Conservation (phyloP, 2,329 filamentous ascomycete genomes). For the Aspergillus melleus region DNA sequence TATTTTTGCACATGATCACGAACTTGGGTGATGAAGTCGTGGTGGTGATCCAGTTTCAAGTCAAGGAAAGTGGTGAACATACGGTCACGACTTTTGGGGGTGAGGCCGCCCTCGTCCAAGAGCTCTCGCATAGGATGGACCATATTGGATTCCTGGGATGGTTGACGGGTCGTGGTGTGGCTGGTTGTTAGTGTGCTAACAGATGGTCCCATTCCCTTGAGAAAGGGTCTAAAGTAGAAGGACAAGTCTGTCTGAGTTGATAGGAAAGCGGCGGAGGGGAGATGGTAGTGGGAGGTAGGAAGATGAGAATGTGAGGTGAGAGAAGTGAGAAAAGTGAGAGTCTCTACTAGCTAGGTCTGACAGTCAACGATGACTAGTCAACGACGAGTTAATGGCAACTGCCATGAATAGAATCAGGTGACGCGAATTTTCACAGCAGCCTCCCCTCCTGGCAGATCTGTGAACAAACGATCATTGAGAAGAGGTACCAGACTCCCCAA, state of each 20-base stretch:
- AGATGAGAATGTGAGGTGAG: neutral
- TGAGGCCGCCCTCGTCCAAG: slow-evolving; percentile 18
- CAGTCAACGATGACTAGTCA: too few species aligned
- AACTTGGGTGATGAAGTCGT: slow-evolving; percentile 15
- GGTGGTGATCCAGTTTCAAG: slow-evolving; percentile 17
- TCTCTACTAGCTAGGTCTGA: too few species aligned
- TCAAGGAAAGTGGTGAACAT: slow-evolving; percentile 25
- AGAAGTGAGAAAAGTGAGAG: neutral
- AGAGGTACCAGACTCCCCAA: too few species aligned
- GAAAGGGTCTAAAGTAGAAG: neutral
- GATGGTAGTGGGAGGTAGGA: neutral
- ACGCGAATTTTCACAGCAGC: too few species aligned
- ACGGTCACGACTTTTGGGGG: slow-evolving; percentile 10
- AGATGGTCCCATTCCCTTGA: neutral
- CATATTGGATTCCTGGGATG: neutral
- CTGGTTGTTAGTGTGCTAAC: neutral
- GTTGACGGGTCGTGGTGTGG: neutral
- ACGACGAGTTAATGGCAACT: too few species aligned
- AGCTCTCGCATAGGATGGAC: slow-evolving; percentile 9
- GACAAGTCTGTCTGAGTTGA: too few species aligned
- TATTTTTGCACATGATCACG: slow-evolving; percentile 8
- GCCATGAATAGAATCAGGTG: too few species aligned
- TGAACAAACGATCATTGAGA: too few species aligned
- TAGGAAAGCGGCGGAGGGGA: too few species aligned
- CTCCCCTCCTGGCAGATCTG: too few species aligned